A percentile compares a stretch with the other conserved stretches of the same genome.
Conservation (phyloP, 805 yeast species). For the Saccharomycopsis sp. region DNA sequence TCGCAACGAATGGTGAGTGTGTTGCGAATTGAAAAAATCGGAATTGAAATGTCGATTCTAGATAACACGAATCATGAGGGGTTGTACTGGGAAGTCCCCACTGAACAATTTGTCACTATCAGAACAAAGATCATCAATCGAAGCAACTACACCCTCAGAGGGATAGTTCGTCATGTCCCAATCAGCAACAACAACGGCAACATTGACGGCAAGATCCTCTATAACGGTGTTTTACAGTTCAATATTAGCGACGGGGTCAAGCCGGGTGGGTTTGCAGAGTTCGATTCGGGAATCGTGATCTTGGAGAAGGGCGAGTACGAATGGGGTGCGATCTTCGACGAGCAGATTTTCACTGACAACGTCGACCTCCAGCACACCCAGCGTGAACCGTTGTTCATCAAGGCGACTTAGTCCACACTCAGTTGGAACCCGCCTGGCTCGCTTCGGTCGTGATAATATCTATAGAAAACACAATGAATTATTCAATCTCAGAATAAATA, state of each 20-base stretch:
- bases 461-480: too few species aligned
- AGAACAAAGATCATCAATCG: slow-evolving; percentile 44
- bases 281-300: slow-evolving; percentile 52
- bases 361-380: slow-evolving; percentile 33
- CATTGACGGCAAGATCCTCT: slow-evolving; percentile 53
- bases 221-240: slow-evolving; percentile 66
- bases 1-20: slow-evolving; percentile 53
- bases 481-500: too few species aligned
- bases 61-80: slow-evolving; percentile 25
- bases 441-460: too few species aligned
- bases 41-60: slow-evolving; percentile 32
- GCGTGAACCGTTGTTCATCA: slow-evolving; percentile 32
- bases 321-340: slow-evolving; percentile 64
- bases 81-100: slow-evolving; percentile 28
- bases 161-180: slow-evolving; percentile 57
- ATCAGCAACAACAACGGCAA: slow-evolving; percentile 30
- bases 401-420: slow-evolving; percentile 21
- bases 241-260: slow-evolving; percentile 36
- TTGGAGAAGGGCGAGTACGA: slow-evolving; percentile 77
- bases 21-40: slow-evolving; percentile 43
- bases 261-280: slow-evolving; percentile 36
- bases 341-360: slow-evolving; percentile 26
- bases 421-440: too few species aligned
- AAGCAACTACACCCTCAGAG: slow-evolving; percentile 35
- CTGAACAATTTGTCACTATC: slow-evolving; percentile 48